Evolutionary conservation across 2,329 filamentous ascomycete genomes (phyloP), one percentile per base, ranked within the genome.

Genomic region (Septoria petroselini): DNA sequence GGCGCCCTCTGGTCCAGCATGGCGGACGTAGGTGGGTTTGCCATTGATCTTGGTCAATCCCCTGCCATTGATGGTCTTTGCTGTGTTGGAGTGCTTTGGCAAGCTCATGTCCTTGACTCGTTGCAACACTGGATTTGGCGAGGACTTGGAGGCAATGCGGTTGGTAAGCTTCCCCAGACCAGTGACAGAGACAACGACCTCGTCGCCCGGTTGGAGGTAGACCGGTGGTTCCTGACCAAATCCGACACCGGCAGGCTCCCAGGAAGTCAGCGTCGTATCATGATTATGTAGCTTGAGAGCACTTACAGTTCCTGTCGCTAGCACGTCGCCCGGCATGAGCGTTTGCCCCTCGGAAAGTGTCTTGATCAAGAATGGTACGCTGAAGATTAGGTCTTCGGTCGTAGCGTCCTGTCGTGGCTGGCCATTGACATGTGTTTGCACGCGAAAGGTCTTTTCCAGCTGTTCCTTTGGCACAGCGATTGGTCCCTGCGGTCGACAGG

Each of bases 301-400:
- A n/a, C n/a, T n/a, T n/a, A n/a, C n/a, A 59, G 76, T 79, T 1
- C 76, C 73, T 1, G 73, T 77, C 3, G 77, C 68, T 33, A 81
- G 67, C 0, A 79, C 69, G 15, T 78, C 76, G 0, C 78, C 78
- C 0, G 70, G 65, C 53, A 74, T 68, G 0, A 81, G 55, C 0
- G 78, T 81, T n/a, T 73, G 73, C 0, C 73, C 76, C 31, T 70
- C 72, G 30, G 73, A 76, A 14, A 75, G 61, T 5, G 74, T 76
- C 41, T 67, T 67, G 14, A 80, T 68, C 4, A 81, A 67, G 1
- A 67, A 68, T 12, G 74, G 69, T 4, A 78, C 69, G 0, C 67
- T 68, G 54, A 78, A 78, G 12, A 81, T 76, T 18, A 82, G 57
- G 41, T 80, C 71, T 0, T 70, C 67, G 0, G 71, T 76, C 1